Evolutionary conservation across 2,329 filamentous ascomycete species (phyloP).

Genomic region (Penicillium sp.): DNA sequence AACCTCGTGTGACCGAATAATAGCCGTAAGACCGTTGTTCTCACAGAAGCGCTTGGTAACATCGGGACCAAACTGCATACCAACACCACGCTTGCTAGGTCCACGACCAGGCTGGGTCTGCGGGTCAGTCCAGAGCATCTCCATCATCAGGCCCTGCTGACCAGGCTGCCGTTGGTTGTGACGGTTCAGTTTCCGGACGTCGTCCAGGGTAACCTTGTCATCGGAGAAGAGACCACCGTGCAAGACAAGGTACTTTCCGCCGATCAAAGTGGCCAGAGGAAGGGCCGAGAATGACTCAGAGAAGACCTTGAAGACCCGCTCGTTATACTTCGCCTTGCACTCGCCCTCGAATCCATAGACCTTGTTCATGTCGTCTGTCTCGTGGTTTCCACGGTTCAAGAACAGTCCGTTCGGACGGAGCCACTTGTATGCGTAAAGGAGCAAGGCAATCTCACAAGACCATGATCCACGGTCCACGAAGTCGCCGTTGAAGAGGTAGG

Average conservation of each 20-base stretch:
- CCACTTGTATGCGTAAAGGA: conserved; percentile 97
- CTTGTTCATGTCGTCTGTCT: conserved; percentile 99
- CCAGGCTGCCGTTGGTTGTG: conserved; percentile 91
- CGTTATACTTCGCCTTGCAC: conserved; percentile 97
- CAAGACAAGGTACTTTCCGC: conserved; percentile 84
- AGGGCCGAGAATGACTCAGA: conserved; percentile 96
- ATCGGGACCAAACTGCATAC: conserved; percentile 94
- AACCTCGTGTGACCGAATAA: conserved; percentile 97
- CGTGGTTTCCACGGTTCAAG: conserved; percentile 96
- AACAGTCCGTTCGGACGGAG: conserved; percentile 83
- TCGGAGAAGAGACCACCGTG: conserved; percentile 95
- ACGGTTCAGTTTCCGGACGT: conserved; percentile 88
- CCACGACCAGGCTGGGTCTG: conserved; percentile 82
- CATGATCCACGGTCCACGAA: conserved; percentile 97
- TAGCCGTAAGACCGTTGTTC: conserved; percentile 87
- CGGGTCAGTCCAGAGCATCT: conserved; percentile 99
- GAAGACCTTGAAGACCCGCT: conserved; percentile 93
- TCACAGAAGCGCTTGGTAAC: conserved; percentile 97
- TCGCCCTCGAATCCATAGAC: conserved; percentile 98
- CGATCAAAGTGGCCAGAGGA: conserved; percentile 87
- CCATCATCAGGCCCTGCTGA: conserved; percentile 97
- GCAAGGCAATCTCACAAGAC: conserved; percentile 93
- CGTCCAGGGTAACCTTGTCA: conserved; percentile 86
- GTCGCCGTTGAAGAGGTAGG: conserved; percentile 97
- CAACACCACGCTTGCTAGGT: conserved; percentile 94